Evolutionary conservation across 2,329 filamentous ascomycete species (phyloP).

Genomic region (Pestalotiopsis sp.): DNA sequence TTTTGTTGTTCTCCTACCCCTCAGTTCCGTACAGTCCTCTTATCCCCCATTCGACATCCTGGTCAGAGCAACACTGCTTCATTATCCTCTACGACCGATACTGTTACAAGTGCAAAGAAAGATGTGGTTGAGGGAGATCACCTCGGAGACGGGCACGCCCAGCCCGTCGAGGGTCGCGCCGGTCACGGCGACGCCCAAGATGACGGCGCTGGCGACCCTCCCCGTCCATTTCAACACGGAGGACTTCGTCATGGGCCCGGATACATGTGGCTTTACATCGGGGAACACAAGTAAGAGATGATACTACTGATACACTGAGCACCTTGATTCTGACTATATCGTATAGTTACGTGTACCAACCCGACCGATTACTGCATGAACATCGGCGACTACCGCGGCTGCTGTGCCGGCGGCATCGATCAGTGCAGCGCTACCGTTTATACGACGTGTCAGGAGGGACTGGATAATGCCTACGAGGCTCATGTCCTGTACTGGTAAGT

Average conservation of each 20-base stretch:
- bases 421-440: constrained; percentile 30
- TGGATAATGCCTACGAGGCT: constrained; percentile 22
- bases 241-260: constrained; percentile 15
- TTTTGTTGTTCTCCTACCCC: not conserved
- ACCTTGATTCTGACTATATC: not conserved
- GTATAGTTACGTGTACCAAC: constrained; percentile 29
- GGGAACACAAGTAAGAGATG: constrained; percentile 25
- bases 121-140: not conserved
- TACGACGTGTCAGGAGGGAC: constrained; percentile 23
- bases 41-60: not conserved
- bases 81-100: not conserved
- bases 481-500: constrained; percentile 33
- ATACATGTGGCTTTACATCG: constrained; percentile 31
- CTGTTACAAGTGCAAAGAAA: not conserved
- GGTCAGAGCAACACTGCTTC: too few relatives aligned
- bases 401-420: constrained; percentile 22
- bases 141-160: not conserved
- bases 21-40: not conserved
- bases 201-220: not conserved
- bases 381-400: constrained; percentile 29
- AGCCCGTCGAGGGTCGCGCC: not conserved
- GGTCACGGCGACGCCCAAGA: not conserved
- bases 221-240: constrained; percentile 13
- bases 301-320: not conserved
- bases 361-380: constrained; percentile 28